Evolutionary conservation across 345 rosid genomes (phyloP).

Genomic region (Aegle marmelos): DNA sequence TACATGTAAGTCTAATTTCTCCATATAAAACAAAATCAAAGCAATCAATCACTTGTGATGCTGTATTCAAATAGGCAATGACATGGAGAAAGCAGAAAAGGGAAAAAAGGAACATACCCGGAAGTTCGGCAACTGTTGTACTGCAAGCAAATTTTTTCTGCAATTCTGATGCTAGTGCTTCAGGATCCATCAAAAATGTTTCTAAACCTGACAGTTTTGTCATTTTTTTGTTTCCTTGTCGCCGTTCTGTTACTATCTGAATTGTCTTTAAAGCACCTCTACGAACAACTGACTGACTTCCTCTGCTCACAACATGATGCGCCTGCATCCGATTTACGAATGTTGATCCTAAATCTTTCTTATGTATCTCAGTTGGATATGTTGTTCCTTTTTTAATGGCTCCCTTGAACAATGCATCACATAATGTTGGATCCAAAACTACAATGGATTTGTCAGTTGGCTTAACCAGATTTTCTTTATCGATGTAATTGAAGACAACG

Average conservation of each 20-base stretch:
- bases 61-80: not conserved
- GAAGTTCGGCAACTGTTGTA: conserved; percentile 76
- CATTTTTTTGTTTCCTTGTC: conserved; percentile 93
- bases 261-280: conserved; percentile 75
- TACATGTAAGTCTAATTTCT: too few species aligned
- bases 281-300: conserved; percentile 68
- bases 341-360: conserved; percentile 68
- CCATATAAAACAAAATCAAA: not conserved
- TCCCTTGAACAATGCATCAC: conserved; percentile 92
- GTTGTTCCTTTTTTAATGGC: conserved; percentile 87
- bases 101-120: conserved; percentile 38
- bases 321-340: conserved; percentile 86
- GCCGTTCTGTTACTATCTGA: conserved; percentile 87
- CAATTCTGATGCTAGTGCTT: conserved; percentile 84
- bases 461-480: conserved; percentile 81
- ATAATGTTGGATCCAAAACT: conserved; percentile 71
- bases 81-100: not conserved
- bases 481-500: conserved; percentile 68
- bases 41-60: not conserved
- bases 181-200: conserved; percentile 77
- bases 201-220: conserved; percentile 81
- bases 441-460: conserved; percentile 60
- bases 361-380: conserved; percentile 87
- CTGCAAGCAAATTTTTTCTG: conserved; percentile 99
- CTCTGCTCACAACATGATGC: conserved; percentile 67